Percentiles rank a stretch among this genome's conserved stretches.
phyloP scores from a whole-genome alignment of 2,329 filamentous ascomycete species.

The Hypoxylon sp. region DNA sequence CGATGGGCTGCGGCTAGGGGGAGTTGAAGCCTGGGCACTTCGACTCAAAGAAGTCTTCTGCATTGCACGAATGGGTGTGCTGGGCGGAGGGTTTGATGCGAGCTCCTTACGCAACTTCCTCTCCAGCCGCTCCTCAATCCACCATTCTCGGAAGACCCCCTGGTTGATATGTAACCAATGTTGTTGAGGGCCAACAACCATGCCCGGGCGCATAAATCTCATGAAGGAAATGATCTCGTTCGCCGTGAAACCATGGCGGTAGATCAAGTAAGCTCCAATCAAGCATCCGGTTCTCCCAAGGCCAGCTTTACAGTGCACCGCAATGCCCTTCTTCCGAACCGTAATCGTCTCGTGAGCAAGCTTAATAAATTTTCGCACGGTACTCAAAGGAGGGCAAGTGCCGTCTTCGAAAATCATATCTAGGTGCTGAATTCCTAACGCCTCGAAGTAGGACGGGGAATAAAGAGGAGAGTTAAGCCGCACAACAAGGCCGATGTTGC shows the following conservation, averaged over 20 bases:
- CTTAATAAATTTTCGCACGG: conserved; percentile 96
- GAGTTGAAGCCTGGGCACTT: conserved; percentile 83
- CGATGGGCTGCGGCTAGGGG: conserved; percentile 82
- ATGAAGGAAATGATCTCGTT: conserved; percentile 98
- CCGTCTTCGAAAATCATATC: conserved; percentile 99
- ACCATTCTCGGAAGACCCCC: conserved; percentile 98
- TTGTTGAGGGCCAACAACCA: conserved; percentile 98
- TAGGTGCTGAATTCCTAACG: conserved; percentile 92
- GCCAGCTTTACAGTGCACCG: conserved; percentile 98
- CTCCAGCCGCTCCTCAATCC: conserved; percentile 89
- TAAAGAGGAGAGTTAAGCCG: conserved; percentile 96
- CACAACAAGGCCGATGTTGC: conserved; percentile 93
- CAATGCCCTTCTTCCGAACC: conserved; percentile 90
- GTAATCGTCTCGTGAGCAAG: conserved; percentile 96
- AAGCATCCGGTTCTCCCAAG: conserved; percentile 95
- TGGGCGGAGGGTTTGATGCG: conserved; percentile 66
- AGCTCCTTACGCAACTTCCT: conserved; percentile 74
- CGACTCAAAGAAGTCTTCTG: conserved; percentile 70
- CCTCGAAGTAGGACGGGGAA: conserved; percentile 96
- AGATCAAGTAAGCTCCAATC: conserved; percentile 97
- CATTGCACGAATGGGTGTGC: conserved; percentile 74
- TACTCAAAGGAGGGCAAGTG: conserved; percentile 88
- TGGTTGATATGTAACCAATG: conserved; percentile 99
- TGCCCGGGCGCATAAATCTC: conserved; percentile 98
- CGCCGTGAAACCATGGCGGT: conserved; percentile 95